Evolutionary conservation across 805 yeast genomes (phyloP), one percentile per base, ranked within the genome.

Genomic region (Cyberlindnera maclurae): DNA sequence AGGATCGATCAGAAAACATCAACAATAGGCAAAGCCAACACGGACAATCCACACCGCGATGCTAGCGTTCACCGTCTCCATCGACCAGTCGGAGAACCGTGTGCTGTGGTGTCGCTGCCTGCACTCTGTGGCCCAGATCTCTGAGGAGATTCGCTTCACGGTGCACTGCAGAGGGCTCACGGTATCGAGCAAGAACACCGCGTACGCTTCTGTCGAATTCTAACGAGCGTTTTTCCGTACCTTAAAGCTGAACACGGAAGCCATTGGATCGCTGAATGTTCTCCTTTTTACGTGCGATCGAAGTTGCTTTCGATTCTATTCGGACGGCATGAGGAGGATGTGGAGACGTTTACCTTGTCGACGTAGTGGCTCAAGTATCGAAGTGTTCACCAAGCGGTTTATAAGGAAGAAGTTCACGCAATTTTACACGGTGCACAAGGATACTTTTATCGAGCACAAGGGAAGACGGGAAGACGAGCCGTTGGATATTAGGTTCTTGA

Each of bases 331-430:
- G 64, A 60, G 12, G 66, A 62, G 4, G 69, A 65, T 15, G 51
- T 63, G 1, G 72, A 66, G 15, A 54, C 48, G 42, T 75, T 61
- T 66, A 70, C 52, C 40, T 64, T 62, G 35, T 55, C 59, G 70
- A 27, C 63, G 36, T 51, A 70, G 9, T 64, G 65, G 13, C 32
- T 36, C n/a, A 52, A 60, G 31, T 72, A 63, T 46, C 67, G 70
- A 72, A 45, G 70, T 80, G 18, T 68, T 68, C 39, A 71, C 80
- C n/a, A 76, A 68, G 39, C 69, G 70, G n/a, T 58, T 72, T 39
- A 70, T 82, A 40, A 62, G 73, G 31, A 82, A 81, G 51, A 78
- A 75, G 47, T 80, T 77, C 51, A 72, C 75, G 31, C 71, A 83
- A 6, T 67, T 63, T 43, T 79, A 75, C 20, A 49, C 60, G 15